Percentiles rank a stretch among this genome's conserved stretches.
These are phyloP conservation scores for Casuarina glauca DNA, from an alignment of 306 rosid genomes.

Conservation along the genomic window DNA sequence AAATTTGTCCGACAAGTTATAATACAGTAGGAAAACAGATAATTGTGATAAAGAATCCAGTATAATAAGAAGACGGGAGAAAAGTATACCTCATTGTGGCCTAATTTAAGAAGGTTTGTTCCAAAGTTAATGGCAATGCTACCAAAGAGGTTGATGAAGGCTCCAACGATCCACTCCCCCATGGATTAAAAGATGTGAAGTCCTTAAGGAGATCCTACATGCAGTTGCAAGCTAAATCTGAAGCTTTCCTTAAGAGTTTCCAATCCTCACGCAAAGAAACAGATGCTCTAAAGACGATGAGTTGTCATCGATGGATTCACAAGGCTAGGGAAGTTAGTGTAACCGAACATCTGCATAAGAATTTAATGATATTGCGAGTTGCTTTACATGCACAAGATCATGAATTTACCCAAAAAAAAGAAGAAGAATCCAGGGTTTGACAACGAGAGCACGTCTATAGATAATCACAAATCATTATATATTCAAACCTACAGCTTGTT, in stretches of 20 bases:
- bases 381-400: background rate
- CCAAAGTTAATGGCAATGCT: constrained; percentile 98
- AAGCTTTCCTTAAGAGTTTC: constrained; percentile 24
- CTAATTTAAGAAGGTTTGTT: constrained; percentile 92
- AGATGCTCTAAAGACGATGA: constrained; percentile 11
- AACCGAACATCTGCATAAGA: background rate
- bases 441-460: background rate
- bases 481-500: background rate
- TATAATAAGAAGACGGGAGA: background rate
- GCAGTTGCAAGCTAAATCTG: constrained; percentile 40
- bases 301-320: constrained; percentile 21
- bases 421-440: background rate
- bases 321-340: constrained; percentile 15
- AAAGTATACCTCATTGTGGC: constrained; percentile 80
- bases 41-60: constrained; percentile 1
- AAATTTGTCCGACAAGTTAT: constrained; percentile 9
- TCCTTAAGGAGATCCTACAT: constrained; percentile 45
- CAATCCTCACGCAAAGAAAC: constrained; percentile 16
- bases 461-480: background rate
- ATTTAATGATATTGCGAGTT: background rate
- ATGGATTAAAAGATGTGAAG: constrained; percentile 48
- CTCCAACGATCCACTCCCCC: constrained; percentile 99
- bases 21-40: background rate
- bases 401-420: background rate
- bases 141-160: constrained; percentile 90